phyloP scores from a whole-genome alignment of 1,284 basidiomycete genomes.

The Heterobasidion annosum region DNA sequence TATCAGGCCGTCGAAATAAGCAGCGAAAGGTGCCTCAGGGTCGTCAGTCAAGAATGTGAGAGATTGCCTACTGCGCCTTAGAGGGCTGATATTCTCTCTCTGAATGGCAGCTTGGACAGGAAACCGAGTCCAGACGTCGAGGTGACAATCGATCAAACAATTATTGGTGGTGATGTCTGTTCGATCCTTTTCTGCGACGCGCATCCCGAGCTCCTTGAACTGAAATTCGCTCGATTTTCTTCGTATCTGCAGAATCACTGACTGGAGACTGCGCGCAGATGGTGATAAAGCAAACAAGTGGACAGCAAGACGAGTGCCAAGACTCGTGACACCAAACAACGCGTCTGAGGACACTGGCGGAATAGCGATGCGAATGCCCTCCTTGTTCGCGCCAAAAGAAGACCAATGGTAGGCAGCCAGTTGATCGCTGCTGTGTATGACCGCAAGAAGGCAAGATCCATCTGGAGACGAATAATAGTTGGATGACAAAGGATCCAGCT shows the following conservation, averaged over 20 bases:
- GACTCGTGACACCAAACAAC: not conserved
- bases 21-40: slow-evolving; percentile 22
- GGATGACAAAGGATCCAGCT: slow-evolving; percentile 17
- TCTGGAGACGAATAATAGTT: not conserved
- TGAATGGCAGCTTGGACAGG: slow-evolving; percentile 48
- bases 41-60: slow-evolving; percentile 37
- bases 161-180: slow-evolving; percentile 34
- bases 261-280: slow-evolving; percentile 21
- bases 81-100: slow-evolving; percentile 32
- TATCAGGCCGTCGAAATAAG: slow-evolving; percentile 24
- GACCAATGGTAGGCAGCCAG: not conserved
- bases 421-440: slow-evolving; percentile 2
- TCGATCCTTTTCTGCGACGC: no score
- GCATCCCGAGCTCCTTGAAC: slow-evolving; percentile 29
- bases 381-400: not conserved
- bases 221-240: slow-evolving; percentile 44
- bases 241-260: slow-evolving; percentile 40
- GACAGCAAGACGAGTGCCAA: slow-evolving; percentile 20
- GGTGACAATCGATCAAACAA: slow-evolving; percentile 44
- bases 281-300: slow-evolving; percentile 32
- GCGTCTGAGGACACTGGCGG: not conserved
- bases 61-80: slow-evolving; percentile 19
- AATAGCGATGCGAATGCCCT: not conserved
- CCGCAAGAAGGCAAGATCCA: not conserved
- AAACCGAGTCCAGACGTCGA: slow-evolving; percentile 57